A percentile compares a stretch with the other conserved stretches of the same genome.
Evolutionary conservation across 2,329 filamentous ascomycete species (phyloP).

Genomic region (Penicillium sp.): DNA sequence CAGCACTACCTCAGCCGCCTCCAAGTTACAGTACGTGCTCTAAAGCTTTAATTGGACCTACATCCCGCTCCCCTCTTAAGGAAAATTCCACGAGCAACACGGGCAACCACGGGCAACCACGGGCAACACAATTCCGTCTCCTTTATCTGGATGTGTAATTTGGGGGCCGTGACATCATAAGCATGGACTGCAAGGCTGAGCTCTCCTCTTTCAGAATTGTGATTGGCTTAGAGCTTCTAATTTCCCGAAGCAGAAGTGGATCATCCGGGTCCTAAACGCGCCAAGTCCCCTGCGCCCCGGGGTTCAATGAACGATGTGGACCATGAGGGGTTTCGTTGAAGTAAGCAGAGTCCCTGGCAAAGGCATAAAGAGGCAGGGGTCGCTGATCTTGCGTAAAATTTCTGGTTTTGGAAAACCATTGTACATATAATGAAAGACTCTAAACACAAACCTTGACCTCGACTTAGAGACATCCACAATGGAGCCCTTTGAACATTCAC

Average conservation of each 20-base stretch:
- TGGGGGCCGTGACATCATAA: conserved; percentile 17
- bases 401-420: background rate
- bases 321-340: background rate
- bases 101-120: no score
- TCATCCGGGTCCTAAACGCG: background rate
- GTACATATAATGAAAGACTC: background rate
- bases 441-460: background rate
- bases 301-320: background rate
- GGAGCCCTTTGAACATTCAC: background rate
- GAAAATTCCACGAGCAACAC: background rate
- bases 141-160: background rate
- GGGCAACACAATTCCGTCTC: background rate
- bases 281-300: conserved; percentile 1
- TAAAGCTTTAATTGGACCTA: background rate
- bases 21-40: background rate
- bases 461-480: background rate
- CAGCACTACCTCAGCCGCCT: background rate
- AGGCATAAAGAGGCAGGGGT: background rate
- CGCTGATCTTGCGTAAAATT: background rate
- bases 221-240: background rate
- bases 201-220: background rate
- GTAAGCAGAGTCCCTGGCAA: background rate
- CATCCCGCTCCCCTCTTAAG: background rate
- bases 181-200: background rate
- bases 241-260: background rate